These are phyloP conservation scores for Ustilago loliicola DNA, from an alignment of 1,284 basidiomycete species.

Conservation along the genomic window DNA sequence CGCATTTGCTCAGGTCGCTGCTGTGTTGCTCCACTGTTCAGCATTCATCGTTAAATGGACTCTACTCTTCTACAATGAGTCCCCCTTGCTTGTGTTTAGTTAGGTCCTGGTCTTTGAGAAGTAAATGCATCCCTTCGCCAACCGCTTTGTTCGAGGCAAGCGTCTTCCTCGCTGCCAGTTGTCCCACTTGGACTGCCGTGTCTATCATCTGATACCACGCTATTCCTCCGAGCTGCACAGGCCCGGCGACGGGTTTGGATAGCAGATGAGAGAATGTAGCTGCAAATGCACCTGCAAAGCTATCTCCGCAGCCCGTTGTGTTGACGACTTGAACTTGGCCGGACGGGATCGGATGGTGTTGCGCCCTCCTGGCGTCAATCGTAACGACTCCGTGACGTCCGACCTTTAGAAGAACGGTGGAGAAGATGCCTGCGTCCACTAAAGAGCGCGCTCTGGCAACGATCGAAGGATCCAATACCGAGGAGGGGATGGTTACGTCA, in stretches of 20 bases:
- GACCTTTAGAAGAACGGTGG: conserved; percentile 50
- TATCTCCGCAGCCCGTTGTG: conserved; percentile 69
- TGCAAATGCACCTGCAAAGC: conserved; percentile 63
- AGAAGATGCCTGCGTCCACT: conserved; percentile 21
- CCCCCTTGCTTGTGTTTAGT: background rate
- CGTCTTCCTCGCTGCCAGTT: conserved; percentile 42
- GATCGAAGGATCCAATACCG: background rate
- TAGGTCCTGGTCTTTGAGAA: conserved; percentile 6
- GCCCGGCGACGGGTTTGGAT: background rate
- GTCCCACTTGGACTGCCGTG: conserved; percentile 31
- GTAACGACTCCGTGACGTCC: conserved; percentile 47
- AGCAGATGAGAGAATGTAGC: conserved; percentile 38
- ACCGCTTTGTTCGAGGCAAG: conserved; percentile 36
- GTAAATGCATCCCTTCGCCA: conserved; percentile 34
- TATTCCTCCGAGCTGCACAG: background rate
- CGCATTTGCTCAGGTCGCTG: conserved; percentile 6
- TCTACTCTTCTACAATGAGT: background rate
- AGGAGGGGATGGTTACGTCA: background rate
- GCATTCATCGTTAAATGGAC: conserved; percentile 11
- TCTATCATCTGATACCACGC: conserved; percentile 16
- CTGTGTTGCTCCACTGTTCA: background rate
- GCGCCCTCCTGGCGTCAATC: conserved; percentile 13
- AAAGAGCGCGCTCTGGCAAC: conserved; percentile 17
- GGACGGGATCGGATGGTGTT: conserved; percentile 46
- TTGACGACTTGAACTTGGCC: conserved; percentile 39